A percentile compares a stretch with the other conserved stretches of the same genome.
phyloP scores from a whole-genome alignment of 1,139 yeast genomes.

The Arxiozyma heterogenica region DNA sequence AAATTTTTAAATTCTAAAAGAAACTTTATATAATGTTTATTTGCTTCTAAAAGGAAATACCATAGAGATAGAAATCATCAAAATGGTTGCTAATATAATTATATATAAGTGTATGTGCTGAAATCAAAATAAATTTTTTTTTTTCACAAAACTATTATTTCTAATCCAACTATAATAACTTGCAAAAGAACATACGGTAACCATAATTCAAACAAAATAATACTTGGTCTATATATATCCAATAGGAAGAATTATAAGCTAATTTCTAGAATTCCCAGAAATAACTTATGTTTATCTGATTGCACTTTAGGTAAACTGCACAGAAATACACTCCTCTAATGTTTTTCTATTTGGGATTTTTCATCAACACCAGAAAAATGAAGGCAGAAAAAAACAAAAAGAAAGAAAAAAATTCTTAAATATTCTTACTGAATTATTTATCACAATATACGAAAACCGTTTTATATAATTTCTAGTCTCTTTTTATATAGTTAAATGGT shows the following conservation, averaged over 20 bases:
- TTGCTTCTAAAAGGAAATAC: neutral
- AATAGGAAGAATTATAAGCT: too few relatives aligned
- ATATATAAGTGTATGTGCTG: neutral
- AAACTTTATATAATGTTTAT: neutral
- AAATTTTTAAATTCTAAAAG: too few relatives aligned
- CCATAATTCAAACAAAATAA: conserved; percentile 6
- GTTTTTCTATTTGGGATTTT: neutral
- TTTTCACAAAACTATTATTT: too few relatives aligned
- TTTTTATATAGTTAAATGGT: too few relatives aligned
- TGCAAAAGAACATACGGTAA: conserved; percentile 12
- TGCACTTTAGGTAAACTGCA: neutral
- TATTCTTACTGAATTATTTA: neutral
- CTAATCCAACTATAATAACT: neutral
- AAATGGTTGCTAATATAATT: neutral
- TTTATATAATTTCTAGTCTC: too few relatives aligned
- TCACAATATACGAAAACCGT: neutral
- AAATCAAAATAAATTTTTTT: too few relatives aligned
- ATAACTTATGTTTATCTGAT: neutral
- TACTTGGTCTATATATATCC: neutral
- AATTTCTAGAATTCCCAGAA: neutral
- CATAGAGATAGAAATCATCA: neutral
- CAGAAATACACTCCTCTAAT: too few relatives aligned
- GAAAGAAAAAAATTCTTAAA: neutral
- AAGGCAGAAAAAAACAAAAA: neutral
- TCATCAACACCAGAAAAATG: neutral